Evolutionary conservation across 1,284 basidiomycete species (phyloP).

Genomic region (Pholiota adiposa): DNA sequence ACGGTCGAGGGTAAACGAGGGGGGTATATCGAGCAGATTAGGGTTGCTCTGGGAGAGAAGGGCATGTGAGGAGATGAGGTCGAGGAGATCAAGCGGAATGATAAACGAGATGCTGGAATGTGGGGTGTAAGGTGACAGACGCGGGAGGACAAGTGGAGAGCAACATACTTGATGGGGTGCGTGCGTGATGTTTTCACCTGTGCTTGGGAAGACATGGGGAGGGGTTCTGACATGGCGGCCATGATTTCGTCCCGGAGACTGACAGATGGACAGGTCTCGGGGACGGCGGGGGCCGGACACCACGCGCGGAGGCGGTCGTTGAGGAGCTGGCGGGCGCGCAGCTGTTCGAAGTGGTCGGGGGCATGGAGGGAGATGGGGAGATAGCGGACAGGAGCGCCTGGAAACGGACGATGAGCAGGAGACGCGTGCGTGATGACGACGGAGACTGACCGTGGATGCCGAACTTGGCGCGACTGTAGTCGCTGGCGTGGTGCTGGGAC

Average conservation of each 20-base stretch:
- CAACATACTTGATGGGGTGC: slow-evolving; percentile 81
- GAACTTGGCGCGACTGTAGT: slow-evolving; percentile 80
- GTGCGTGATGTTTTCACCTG: slow-evolving; percentile 76
- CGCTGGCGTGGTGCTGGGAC: slow-evolving; percentile 81
- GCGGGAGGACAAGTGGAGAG: slow-evolving; percentile 8
- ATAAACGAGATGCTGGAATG: slow-evolving; percentile 62
- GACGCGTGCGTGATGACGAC: background rate
- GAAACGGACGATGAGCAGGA: background rate
- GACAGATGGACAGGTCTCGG: slow-evolving; percentile 17
- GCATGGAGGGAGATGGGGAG: slow-evolving; percentile 73
- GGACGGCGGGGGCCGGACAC: slow-evolving; percentile 47
- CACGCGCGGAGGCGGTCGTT: slow-evolving; percentile 50
- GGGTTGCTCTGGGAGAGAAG: slow-evolving; percentile 45
- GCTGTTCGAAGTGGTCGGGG: slow-evolving; percentile 63
- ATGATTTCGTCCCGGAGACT: slow-evolving; percentile 51
- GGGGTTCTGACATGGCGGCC: slow-evolving; percentile 53
- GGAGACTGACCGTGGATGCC: slow-evolving; percentile 60
- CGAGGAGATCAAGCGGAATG: slow-evolving; percentile 63
- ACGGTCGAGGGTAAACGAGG: slow-evolving; percentile 45
- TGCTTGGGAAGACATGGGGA: slow-evolving; percentile 25
- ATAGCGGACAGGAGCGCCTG: slow-evolving; percentile 65
- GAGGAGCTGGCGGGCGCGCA: slow-evolving; percentile 65
- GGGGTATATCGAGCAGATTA: slow-evolving; percentile 50
- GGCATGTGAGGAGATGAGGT: slow-evolving; percentile 59
- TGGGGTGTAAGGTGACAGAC: background rate